A percentile compares a stretch with the other conserved stretches of the same genome.
Conservation (phyloP, 1,284 basidiomycete species). For the Marasmius tenuissimus region DNA sequence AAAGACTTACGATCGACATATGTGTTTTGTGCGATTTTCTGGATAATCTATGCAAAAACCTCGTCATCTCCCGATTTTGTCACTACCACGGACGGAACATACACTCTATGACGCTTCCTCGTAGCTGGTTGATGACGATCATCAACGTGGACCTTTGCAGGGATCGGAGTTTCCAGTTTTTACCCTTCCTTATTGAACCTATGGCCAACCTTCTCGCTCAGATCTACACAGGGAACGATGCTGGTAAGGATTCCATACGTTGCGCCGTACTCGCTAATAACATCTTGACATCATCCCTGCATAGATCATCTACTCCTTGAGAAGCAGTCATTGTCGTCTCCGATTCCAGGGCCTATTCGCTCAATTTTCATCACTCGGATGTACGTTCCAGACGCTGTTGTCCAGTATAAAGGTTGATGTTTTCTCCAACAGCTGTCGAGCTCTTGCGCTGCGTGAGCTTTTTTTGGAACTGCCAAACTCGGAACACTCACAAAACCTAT, state of each 20-base stretch:
- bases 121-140: slow-evolving; percentile 6
- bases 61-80: slow-evolving; percentile 2
- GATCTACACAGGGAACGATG: slow-evolving; percentile 6
- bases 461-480: too few relatives aligned
- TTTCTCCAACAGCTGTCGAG: slow-evolving; percentile 31
- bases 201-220: slow-evolving; percentile 5
- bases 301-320: slow-evolving; percentile 9
- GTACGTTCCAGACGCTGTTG: not conserved
- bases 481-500: too few relatives aligned
- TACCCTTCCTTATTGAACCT: too few relatives aligned
- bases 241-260: too few relatives aligned
- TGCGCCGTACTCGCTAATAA: too few relatives aligned
- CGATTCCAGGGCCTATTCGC: not conserved
- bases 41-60: slow-evolving; percentile 3
- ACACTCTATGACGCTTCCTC: slow-evolving; percentile 10
- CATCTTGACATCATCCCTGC: not conserved
- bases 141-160: not conserved
- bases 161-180: not conserved
- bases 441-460: slow-evolving; percentile 37
- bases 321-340: not conserved
- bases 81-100: not conserved
- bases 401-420: not conserved
- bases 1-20: slow-evolving; percentile 7
- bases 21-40: slow-evolving; percentile 9
- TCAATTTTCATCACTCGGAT: slow-evolving; percentile 10